These are phyloP conservation scores for Kurtzmaniella quercitrusa DNA, from an alignment of 1,139 yeast genomes.

Conservation along the genomic window DNA sequence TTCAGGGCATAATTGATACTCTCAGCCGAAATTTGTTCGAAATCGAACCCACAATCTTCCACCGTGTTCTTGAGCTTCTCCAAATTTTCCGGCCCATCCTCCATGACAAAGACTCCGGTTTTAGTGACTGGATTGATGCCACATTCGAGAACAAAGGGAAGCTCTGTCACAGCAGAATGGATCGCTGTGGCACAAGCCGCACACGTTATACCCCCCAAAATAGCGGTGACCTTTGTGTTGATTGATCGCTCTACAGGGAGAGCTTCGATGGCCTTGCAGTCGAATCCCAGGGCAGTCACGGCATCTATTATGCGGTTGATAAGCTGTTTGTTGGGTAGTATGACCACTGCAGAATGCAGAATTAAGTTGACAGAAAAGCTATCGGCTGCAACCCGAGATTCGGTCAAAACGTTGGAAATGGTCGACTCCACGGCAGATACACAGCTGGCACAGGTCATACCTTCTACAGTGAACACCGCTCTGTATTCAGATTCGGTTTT, in stretches of 20 bases:
- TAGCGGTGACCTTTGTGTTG: conserved; percentile 50
- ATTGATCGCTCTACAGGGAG: conserved; percentile 50
- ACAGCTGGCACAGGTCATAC: conserved; percentile 68
- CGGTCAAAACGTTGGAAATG: conserved; percentile 29
- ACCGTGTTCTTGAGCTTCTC: conserved; percentile 42
- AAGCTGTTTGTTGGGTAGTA: conserved; percentile 48
- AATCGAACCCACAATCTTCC: conserved; percentile 67
- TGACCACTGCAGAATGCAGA: conserved; percentile 40
- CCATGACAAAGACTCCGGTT: conserved; percentile 56
- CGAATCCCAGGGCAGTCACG: conserved; percentile 55
- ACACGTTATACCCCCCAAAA: conserved; percentile 73
- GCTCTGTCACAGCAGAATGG: conserved; percentile 40
- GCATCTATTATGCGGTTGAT: conserved; percentile 45
- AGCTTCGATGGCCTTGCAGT: conserved; percentile 53
- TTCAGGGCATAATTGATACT: conserved; percentile 43
- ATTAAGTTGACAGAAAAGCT: conserved; percentile 38
- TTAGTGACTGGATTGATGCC: conserved; percentile 58
- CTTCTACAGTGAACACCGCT: conserved; percentile 55
- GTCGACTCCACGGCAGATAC: conserved; percentile 42
- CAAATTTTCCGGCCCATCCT: conserved; percentile 27
- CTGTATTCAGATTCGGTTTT: conserved; percentile 26
- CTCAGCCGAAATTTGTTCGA: conserved; percentile 37
- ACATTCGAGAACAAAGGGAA: conserved; percentile 51
- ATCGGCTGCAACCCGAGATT: conserved; percentile 10
- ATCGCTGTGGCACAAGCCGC: conserved; percentile 66